A percentile compares a stretch with the other conserved stretches of the same genome.
Conservation (phyloP, 352 stramenopile species). For the Pythium phragmitis region DNA sequence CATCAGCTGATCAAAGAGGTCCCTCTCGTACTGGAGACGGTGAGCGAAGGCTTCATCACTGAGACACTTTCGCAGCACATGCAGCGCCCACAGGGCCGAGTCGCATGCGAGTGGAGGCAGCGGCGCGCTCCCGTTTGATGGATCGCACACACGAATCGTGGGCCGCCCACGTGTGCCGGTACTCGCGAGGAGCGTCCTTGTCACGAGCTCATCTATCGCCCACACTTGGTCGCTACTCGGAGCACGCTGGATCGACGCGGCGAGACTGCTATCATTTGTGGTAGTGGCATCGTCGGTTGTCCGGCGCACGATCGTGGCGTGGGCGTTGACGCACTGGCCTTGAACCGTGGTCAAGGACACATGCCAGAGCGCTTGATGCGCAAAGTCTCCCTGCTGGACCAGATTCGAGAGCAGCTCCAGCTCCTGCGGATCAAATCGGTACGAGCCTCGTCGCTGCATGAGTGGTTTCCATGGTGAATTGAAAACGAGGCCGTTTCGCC, state of each 20-base stretch:
- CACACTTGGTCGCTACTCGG: neutral
- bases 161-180: neutral
- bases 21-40: conserved; percentile 4
- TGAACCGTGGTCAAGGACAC: conserved; percentile 3
- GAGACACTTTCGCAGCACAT: conserved; percentile 15
- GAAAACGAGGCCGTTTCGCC: too few species aligned
- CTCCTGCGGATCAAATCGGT: neutral
- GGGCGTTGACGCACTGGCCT: neutral
- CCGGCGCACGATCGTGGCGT: neutral
- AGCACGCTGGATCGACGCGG: conserved; percentile 6
- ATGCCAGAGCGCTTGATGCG: conserved; percentile 11
- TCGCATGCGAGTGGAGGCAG: conserved; percentile 6
- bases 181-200: conserved; percentile 1
- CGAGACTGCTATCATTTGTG: neutral
- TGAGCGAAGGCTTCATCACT: conserved; percentile 3
- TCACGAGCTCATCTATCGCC: conserved; percentile 6
- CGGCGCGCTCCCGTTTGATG: conserved; percentile 8
- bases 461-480: too few species aligned
- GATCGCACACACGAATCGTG: neutral
- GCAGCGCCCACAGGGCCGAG: conserved; percentile 13
- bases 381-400: conserved; percentile 5
- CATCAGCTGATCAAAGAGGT: conserved; percentile 24
- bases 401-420: conserved; percentile 12
- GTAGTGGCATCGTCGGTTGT: conserved; percentile 2
- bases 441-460: too few species aligned